phyloP scores from a whole-genome alignment of 208 protist genomes.

The Acanthamoeba polyphaga region DNA sequence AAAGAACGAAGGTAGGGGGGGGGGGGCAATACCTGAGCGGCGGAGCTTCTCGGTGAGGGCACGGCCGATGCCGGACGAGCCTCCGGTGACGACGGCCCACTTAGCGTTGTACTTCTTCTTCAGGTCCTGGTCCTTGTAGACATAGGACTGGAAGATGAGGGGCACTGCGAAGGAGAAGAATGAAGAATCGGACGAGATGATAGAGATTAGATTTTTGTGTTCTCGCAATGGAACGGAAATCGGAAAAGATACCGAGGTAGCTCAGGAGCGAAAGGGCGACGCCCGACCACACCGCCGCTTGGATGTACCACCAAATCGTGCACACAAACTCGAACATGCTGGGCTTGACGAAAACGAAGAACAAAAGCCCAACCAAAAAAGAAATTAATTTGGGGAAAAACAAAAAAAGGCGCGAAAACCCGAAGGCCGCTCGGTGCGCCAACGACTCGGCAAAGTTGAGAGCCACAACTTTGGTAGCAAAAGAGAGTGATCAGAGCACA shows the following conservation, averaged over 20 bases:
- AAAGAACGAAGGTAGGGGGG: not conserved
- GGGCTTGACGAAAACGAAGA: not conserved
- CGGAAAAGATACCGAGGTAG: not conserved
- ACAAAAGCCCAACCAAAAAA: too few relatives aligned
- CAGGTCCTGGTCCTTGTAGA: conserved; percentile 79
- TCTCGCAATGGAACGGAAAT: not conserved
- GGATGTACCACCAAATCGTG: conserved; percentile 42
- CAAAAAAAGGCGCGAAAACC: too few relatives aligned
- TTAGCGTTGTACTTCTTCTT: conserved; percentile 84
- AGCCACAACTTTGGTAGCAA: too few relatives aligned
- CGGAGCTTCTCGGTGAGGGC: conserved; percentile 77
- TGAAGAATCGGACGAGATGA: not conserved
- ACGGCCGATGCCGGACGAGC: conserved; percentile 78
- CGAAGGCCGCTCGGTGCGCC: too few relatives aligned
- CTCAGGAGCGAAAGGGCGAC: not conserved
- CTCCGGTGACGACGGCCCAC: conserved; percentile 83
- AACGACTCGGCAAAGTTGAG: too few relatives aligned
- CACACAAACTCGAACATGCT: conserved; percentile 17
- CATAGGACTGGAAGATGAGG: conserved; percentile 13
- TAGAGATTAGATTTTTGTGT: too few relatives aligned
- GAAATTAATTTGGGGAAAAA: not conserved
- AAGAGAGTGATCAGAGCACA: not conserved
- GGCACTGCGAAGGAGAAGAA: not conserved
- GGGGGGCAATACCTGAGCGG: conserved; percentile 11
- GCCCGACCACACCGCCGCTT: conserved; percentile 4